Evolutionary conservation across 1,284 basidiomycete species (phyloP).

Genomic region (Volvariella surrecta): DNA sequence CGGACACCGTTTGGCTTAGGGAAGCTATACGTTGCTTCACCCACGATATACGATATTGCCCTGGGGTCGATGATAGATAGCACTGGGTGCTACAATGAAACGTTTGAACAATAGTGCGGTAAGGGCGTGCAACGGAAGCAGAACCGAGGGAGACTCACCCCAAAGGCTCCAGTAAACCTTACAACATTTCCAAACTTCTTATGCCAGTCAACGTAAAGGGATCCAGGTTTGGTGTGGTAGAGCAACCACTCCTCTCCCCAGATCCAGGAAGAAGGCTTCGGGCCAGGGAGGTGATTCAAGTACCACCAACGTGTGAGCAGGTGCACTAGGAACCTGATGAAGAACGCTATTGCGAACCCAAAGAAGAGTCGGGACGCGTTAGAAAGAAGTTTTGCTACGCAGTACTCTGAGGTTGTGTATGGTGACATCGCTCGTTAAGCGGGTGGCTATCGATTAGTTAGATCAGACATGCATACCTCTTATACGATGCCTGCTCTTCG

Average conservation of each 20-base stretch:
- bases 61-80: conserved; percentile 44
- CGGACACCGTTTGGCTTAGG: conserved; percentile 52
- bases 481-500: too few relatives aligned
- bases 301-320: conserved; percentile 19
- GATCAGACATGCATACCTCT: too few relatives aligned
- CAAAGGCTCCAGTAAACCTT: conserved; percentile 44
- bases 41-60: conserved; percentile 44
- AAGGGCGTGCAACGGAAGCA: neutral
- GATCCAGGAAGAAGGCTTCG: conserved; percentile 32
- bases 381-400: conserved; percentile 5
- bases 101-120: too few relatives aligned
- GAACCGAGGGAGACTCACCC: conserved; percentile 25
- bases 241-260: conserved; percentile 54
- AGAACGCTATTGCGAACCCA: conserved; percentile 18
- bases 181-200: conserved; percentile 40
- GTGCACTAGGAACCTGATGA: conserved; percentile 21
- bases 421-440: too few relatives aligned
- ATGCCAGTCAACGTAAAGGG: conserved; percentile 42
- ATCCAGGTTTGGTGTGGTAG: conserved; percentile 38
- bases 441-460: too few relatives aligned
- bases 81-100: conserved; percentile 45
- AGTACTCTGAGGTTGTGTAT: too few relatives aligned
- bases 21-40: conserved; percentile 42
- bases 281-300: conserved; percentile 39
- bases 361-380: conserved; percentile 16